Conservation (phyloP, 495 filamentous ascomycete species). For the Filosporella fistucella region DNA sequence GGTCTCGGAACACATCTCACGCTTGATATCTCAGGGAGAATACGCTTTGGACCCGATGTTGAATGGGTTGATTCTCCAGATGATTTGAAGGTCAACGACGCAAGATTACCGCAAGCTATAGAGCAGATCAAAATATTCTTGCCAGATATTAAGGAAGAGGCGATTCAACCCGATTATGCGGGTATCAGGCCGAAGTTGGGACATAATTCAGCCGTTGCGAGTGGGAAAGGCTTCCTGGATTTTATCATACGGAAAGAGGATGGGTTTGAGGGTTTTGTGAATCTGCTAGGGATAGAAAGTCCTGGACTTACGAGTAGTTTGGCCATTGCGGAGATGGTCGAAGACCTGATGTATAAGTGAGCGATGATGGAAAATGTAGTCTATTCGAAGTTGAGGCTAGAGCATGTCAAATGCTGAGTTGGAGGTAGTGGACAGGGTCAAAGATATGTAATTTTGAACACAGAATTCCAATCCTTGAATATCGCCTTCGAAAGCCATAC, state of each 20-base stretch:
- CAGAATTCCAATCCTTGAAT: too few relatives aligned
- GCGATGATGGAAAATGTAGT: too few relatives aligned
- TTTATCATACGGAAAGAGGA: constrained; percentile 82
- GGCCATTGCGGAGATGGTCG: constrained; percentile 84
- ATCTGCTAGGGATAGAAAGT: constrained; percentile 91
- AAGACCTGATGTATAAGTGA: constrained; percentile 61
- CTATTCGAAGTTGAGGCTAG: too few relatives aligned
- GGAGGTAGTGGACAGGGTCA: too few relatives aligned
- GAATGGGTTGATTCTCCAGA: constrained; percentile 75
- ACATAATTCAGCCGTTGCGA: constrained; percentile 50
- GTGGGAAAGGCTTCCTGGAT: constrained; percentile 68
- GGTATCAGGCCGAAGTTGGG: constrained; percentile 87
- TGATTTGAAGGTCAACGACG: constrained; percentile 39
- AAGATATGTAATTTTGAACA: too few relatives aligned
- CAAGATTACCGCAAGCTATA: constrained; percentile 62
- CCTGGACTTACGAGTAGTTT: constrained; percentile 87
- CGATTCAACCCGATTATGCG: constrained; percentile 78
- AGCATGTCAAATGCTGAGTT: too few relatives aligned
- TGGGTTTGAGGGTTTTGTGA: constrained; percentile 82
- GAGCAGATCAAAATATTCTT: constrained; percentile 75
- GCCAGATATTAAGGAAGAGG: constrained; percentile 60
- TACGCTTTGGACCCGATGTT: constrained; percentile 93
- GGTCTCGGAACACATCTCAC: constrained; percentile 94
- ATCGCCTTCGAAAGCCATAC: too few relatives aligned
- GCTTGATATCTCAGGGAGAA: constrained; percentile 76